Base-by-base conservation (phyloP, 1,139 yeast species). In the Debaryomycetaceae sp. region DNA sequence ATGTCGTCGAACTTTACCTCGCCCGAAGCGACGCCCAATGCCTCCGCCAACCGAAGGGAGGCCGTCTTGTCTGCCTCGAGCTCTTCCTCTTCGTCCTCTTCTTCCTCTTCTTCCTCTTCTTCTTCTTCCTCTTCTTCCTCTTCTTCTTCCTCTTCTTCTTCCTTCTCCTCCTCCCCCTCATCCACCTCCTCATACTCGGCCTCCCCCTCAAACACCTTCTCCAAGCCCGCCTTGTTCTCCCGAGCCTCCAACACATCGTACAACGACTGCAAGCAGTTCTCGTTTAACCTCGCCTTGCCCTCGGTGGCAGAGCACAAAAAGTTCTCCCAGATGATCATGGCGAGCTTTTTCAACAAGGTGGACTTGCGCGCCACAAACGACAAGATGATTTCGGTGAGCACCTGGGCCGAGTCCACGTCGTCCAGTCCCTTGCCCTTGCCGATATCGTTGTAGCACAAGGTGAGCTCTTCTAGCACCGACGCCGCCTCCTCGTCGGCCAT, bases 221-320 rank as follows among this genome's bases (percentile, higher is more conserved):
- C 71, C 52, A 85, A 95, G 1, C 97, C 97, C 41, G 79, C 79
- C 41, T 79, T 75, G 49, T 83, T 85, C 52, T 91, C 98, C 48
- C 75, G 78, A 0, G 94, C 74, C 9, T 61, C 60, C 38, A 91
- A 64, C 14, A 88, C 81, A 43, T 83, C 85, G 38, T 71, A 73
- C 34, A 89, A 53, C 21, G 80, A 58, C 26, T 67, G 62, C 30
- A 88, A 56, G 37, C 85, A 76, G 11, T 61, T 65, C 16, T 53
- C 59, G 9, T 66, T 68, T n/a, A 65, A 41, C 35, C 56, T 49
- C 13, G 56, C 34, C 16, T 46, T 40, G 0, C 65, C 68, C 11
- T 43, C 52, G 35, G 49, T 54, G 20, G 42, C 44, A 11, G 51
- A 49, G 39, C 74, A 67, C 32, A 67, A 48, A 36, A 60, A 60